Evolutionary conservation across 345 rosid species (phyloP).

Genomic region (Salix suchowensis): DNA sequence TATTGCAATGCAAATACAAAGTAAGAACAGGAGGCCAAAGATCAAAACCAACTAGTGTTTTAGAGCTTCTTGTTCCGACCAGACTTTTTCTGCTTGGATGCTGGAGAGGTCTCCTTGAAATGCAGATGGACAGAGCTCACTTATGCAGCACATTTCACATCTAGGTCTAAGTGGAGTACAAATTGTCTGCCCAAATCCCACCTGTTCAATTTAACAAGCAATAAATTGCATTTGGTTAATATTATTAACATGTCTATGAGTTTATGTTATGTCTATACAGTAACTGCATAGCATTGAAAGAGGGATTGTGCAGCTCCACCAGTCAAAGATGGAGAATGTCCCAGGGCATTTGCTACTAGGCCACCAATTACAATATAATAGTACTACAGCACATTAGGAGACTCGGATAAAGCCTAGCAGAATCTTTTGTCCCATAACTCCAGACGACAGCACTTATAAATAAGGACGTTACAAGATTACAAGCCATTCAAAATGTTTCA

Average conservation of each 20-base stretch:
- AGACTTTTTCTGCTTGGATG: conserved; percentile 45
- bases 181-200: conserved; percentile 88
- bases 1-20: neutral
- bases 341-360: neutral
- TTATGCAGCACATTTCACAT: conserved; percentile 59
- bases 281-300: neutral
- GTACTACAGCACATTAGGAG: neutral
- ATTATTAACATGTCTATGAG: neutral
- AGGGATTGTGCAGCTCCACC: neutral
- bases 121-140: conserved; percentile 76
- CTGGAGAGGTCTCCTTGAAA: conserved; percentile 62
- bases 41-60: neutral
- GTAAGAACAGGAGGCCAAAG: neutral
- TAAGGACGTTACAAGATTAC: neutral
- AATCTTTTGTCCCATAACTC: neutral
- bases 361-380: neutral
- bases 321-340: neutral
- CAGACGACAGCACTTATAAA: neutral
- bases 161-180: conserved; percentile 80
- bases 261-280: neutral
- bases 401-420: neutral
- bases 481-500: neutral
- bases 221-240: neutral
- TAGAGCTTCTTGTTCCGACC: conserved; percentile 30
- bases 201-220: conserved; percentile 34